Conservation (phyloP, 1,139 yeast genomes). For the Sugiyamaella japonica region DNA sequence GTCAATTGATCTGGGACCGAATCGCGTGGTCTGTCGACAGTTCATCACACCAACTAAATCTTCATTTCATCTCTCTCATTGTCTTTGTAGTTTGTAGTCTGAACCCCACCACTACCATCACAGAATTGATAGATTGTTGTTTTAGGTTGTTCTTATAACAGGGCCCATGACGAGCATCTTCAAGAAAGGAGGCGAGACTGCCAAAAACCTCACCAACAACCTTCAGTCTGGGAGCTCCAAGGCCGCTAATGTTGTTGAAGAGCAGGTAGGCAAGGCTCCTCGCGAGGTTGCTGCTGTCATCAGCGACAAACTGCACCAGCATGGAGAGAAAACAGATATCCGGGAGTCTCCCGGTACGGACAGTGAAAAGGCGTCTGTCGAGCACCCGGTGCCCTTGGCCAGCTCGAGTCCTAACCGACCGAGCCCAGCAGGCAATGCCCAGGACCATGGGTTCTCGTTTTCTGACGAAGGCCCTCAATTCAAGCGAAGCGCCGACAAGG, state of each 20-base stretch:
- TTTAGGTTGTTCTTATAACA: too few species aligned
- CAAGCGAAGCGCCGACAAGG: neutral
- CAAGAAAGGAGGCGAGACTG: conserved; percentile 1
- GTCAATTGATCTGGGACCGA: too few species aligned
- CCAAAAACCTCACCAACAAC: conserved; percentile 3
- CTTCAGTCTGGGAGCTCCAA: neutral
- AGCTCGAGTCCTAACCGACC: conserved; percentile 3
- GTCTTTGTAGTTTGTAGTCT: too few species aligned
- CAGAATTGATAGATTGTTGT: too few species aligned
- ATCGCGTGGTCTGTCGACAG: too few species aligned
- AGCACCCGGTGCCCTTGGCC: conserved; percentile 7
- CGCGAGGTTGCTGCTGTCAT: conserved; percentile 16
- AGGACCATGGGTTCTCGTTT: conserved; percentile 14
- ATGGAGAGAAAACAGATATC: conserved; percentile 15
- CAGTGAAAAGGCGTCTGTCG: neutral
- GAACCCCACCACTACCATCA: too few species aligned
- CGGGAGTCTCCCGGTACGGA: conserved; percentile 10
- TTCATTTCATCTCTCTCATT: too few species aligned
- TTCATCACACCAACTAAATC: too few species aligned
- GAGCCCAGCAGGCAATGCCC: neutral
- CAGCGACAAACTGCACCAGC: conserved; percentile 10
- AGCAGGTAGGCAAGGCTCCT: conserved; percentile 25
- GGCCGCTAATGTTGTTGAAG: conserved; percentile 29
- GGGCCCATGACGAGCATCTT: neutral
- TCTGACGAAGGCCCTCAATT: conserved; percentile 3